Evolutionary conservation across 805 yeast species (phyloP).

Genomic region (Kuraishia floccosa): DNA sequence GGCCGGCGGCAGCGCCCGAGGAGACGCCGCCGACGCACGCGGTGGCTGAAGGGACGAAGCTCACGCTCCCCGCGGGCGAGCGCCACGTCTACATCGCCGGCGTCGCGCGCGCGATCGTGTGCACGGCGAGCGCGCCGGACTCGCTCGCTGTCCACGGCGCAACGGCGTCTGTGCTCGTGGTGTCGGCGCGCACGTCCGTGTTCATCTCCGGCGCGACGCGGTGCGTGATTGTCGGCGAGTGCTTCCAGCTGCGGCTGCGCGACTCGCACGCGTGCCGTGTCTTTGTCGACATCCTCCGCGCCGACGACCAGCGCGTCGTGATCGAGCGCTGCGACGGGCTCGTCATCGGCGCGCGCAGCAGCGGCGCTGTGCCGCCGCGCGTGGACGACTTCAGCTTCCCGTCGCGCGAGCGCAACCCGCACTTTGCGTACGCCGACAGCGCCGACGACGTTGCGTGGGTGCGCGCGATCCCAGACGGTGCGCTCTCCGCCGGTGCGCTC

Average conservation of each 20-base stretch:
- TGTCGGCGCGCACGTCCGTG: background rate
- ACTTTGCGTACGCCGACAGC: too few relatives aligned
- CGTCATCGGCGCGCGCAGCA: background rate
- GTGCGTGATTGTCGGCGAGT: background rate
- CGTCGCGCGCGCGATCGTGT: background rate
- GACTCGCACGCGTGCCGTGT: background rate
- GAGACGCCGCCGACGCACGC: too few relatives aligned
- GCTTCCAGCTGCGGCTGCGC: constrained; percentile 1
- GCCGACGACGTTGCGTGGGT: too few relatives aligned
- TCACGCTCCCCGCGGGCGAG: too few relatives aligned
- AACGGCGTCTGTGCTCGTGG: background rate
- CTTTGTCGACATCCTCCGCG: background rate
- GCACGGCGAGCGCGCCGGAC: background rate
- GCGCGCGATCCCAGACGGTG: too few relatives aligned
- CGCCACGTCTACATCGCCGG: background rate
- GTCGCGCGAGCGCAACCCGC: too few relatives aligned
- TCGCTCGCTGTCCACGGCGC: constrained; percentile 1
- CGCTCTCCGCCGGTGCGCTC: too few relatives aligned
- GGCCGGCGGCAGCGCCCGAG: too few relatives aligned
- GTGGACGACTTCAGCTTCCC: too few relatives aligned
- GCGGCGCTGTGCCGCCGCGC: background rate
- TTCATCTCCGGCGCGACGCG: constrained; percentile 1
- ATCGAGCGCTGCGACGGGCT: constrained; percentile 1
- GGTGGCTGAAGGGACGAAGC: too few relatives aligned
- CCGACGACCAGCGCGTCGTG: constrained; percentile 1